Base-by-base conservation (phyloP, 1,139 yeast genomes). In the Sugiyamaella neomexicana region DNA sequence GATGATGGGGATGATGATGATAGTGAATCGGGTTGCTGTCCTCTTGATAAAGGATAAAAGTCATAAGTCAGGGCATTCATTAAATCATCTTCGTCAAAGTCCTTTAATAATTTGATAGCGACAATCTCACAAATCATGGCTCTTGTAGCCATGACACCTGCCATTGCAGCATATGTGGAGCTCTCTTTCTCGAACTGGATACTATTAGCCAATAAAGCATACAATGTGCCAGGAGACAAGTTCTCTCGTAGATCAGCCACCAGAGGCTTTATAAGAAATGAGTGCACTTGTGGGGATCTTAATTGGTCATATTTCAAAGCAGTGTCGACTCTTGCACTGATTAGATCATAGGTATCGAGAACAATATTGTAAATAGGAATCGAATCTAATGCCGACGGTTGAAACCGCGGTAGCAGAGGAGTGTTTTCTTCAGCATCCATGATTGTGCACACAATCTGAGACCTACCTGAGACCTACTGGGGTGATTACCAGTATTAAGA, bases 221-320 rank as follows among this genome's bases (percentile, higher is more conserved):
- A 73, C 12, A 72, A 48, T 2, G 71, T 65, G 1, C 71, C 76
- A 10, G 66, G 66, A 6, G 67, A 62, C 16, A 71, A 50, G 32
- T 59, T 60, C 13, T 62, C 59, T 53, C 59, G 60, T 46, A 61
- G 57, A 46, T 62, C 67, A 12, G 63, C 63, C 2, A 77, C 73
- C 23, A 82, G 66, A 0, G 86, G 86, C 59, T 78, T 76, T 45
- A 81, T 74, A 41, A 81, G 65, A 2, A 81, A 73, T 20, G 80
- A 65, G 54, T 79, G 75, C 37, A 79, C 75, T 62, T 80, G 85
- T 1, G 84, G 85, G 1, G 81, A 70, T 56, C 77, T 76, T 55
- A 81, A 69, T 65, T 80, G 85, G 59, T 81, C 85, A 65, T 79
- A 79, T 53, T 79, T 80, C 58, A 82, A 71, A 54, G 79, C 74